Percentiles rank a stretch among this genome's conserved stretches.
Conservation (phyloP, 1,139 yeast genomes). For the Pneumocystis jirovecii region DNA sequence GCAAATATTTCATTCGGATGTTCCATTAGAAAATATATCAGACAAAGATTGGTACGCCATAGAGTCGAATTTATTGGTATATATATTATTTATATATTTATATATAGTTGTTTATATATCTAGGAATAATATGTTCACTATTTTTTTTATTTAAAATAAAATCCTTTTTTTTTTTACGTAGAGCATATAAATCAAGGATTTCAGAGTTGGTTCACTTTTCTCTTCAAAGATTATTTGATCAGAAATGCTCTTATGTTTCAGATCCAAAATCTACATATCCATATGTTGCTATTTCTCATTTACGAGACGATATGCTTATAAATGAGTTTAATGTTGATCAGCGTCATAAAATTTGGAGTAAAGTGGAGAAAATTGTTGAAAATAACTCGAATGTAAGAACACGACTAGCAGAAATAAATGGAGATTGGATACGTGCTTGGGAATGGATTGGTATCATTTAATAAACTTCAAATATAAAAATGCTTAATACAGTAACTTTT, state of each 20-base stretch:
- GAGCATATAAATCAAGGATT: neutral
- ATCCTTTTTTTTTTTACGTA: neutral
- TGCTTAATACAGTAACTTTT: neutral
- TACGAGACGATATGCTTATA: constrained; percentile 52
- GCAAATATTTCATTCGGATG: constrained; percentile 25
- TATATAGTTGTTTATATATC: neutral
- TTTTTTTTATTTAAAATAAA: constrained; percentile 1
- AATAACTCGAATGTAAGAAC: constrained; percentile 46
- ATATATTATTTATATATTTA: neutral
- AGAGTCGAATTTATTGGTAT: constrained; percentile 18
- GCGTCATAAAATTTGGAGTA: constrained; percentile 46
- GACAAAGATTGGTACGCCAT: constrained; percentile 22
- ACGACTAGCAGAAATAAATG: constrained; percentile 55
- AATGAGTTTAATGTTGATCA: constrained; percentile 31
- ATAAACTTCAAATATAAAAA: neutral
- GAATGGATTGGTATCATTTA: constrained; percentile 42
- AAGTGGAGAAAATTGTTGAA: constrained; percentile 47
- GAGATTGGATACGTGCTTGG: constrained; percentile 82
- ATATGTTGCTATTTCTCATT: constrained; percentile 36
- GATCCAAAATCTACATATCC: constrained; percentile 4
- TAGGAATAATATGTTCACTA: neutral
- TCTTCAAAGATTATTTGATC: neutral
- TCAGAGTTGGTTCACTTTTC: neutral
- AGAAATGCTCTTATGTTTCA: neutral
- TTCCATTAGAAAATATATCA: constrained; percentile 18